These are phyloP conservation scores for Millerozyma miso DNA, from an alignment of 805 yeast genomes.

Conservation along the genomic window DNA sequence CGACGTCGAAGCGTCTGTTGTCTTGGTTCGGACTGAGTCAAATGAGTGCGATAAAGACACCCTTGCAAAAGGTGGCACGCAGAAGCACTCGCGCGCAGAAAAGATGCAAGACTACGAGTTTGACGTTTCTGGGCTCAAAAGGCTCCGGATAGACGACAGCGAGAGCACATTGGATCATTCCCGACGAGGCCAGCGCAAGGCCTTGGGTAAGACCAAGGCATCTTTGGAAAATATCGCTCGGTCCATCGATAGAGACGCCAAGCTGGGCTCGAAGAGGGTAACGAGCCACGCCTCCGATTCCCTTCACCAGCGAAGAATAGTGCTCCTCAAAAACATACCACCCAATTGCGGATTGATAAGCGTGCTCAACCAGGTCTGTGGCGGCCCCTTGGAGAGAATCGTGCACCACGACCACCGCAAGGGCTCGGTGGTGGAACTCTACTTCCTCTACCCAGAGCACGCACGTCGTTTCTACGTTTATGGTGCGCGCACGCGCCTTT, in stretches of 20 bases:
- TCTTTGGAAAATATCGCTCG: constrained; percentile 4
- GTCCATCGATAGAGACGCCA: background rate
- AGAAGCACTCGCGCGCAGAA: constrained; percentile 1
- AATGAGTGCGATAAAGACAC: background rate
- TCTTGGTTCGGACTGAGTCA: background rate
- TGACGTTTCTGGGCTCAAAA: constrained; percentile 2
- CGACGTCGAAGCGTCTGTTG: constrained; percentile 1
- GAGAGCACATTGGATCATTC: background rate
- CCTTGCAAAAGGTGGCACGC: background rate
- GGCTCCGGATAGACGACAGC: constrained; percentile 1
- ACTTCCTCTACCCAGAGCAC: constrained; percentile 49
- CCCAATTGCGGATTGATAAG: constrained; percentile 42
- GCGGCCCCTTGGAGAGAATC: constrained; percentile 66
- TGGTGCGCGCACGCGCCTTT: constrained; percentile 46
- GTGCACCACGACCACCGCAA: constrained; percentile 18
- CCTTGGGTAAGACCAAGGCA: constrained; percentile 4
- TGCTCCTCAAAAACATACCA: constrained; percentile 40
- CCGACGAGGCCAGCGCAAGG: background rate
- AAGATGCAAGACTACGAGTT: constrained; percentile 5
- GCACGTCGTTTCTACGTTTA: constrained; percentile 53
- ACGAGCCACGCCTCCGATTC: constrained; percentile 4
- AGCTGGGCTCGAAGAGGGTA: background rate
- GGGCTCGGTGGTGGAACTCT: constrained; percentile 34
- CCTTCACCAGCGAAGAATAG: constrained; percentile 17
- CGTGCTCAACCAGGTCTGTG: constrained; percentile 52